Evolutionary conservation across 2,329 filamentous ascomycete genomes (phyloP).

Genomic region (Alternaria postmessia): DNA sequence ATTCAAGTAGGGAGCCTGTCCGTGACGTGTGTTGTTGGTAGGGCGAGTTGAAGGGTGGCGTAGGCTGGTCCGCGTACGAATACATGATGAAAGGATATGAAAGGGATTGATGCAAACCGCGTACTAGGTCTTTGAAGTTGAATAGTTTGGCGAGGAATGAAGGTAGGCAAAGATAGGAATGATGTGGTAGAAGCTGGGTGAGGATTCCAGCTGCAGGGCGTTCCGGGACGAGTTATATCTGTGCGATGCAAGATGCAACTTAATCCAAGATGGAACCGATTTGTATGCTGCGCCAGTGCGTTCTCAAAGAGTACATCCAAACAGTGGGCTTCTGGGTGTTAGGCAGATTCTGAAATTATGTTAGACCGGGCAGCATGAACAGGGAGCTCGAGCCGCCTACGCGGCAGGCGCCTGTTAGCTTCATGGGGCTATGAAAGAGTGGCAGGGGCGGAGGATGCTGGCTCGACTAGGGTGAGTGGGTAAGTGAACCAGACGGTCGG

Average conservation of each 20-base stretch:
- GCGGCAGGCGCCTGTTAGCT: constrained; percentile 49
- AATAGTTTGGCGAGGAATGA: constrained; percentile 8
- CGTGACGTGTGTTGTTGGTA: constrained; percentile 45
- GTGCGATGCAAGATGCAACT: constrained; percentile 29
- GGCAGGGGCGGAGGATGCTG: constrained; percentile 23
- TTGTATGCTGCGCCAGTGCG: constrained; percentile 48
- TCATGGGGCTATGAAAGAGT: constrained; percentile 36
- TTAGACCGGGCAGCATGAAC: constrained; percentile 36
- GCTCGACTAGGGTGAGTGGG: constrained; percentile 29
- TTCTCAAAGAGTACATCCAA: constrained; percentile 35
- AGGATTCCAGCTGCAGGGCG: constrained; percentile 33
- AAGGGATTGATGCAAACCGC: constrained; percentile 15
- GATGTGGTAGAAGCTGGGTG: constrained; percentile 20
- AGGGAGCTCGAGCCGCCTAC: constrained; percentile 41
- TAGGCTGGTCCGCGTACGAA: constrained; percentile 41
- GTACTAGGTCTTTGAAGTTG: constrained; percentile 13
- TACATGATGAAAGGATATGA: constrained; percentile 24
- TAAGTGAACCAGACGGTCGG: constrained; percentile 38
- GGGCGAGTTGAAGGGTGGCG: constrained; percentile 48
- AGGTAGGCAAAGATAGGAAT: constrained; percentile 13
- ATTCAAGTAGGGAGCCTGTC: constrained; percentile 36
- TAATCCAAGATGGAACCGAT: constrained; percentile 32
- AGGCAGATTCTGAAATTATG: constrained; percentile 51
- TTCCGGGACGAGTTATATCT: constrained; percentile 43
- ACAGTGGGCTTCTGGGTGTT: constrained; percentile 43